Conservation (phyloP, 345 rosid species). For the Garcia nutans region DNA sequence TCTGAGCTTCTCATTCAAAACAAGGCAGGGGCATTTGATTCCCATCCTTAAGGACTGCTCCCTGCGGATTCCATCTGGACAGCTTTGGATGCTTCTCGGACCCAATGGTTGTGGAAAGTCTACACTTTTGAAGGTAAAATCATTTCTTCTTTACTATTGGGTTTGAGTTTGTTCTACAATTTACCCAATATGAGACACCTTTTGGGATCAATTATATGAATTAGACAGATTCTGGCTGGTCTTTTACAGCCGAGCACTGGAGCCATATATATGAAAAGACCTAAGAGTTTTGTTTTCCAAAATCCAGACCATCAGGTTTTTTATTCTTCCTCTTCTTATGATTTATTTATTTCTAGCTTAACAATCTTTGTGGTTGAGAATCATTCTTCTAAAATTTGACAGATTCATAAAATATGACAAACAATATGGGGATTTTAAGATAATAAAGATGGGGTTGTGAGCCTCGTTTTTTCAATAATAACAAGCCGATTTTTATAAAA, state of each 20-base stretch:
- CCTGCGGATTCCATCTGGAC: slow-evolving; percentile 65
- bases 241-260: slow-evolving; percentile 72
- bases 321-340: background rate
- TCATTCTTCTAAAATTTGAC: no score
- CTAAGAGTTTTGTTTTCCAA: slow-evolving; percentile 83
- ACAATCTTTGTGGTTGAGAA: no score
- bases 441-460: no score
- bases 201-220: slow-evolving; percentile 4
- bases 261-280: slow-evolving; percentile 50
- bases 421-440: background rate
- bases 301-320: slow-evolving; percentile 94
- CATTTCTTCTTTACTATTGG: background rate
- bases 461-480: background rate
- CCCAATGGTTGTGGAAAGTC: slow-evolving; percentile 99
- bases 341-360: background rate
- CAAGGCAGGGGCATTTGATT: slow-evolving; percentile 50
- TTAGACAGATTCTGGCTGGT: slow-evolving; percentile 82
- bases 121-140: slow-evolving; percentile 82
- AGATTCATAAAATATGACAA: no score
- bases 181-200: background rate
- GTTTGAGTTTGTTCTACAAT: background rate
- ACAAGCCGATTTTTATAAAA: background rate
- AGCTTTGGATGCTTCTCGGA: slow-evolving; percentile 94
- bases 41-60: slow-evolving; percentile 82
- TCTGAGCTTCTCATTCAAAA: slow-evolving; percentile 56